A percentile compares a stretch with the other conserved stretches of the same genome.
Conservation (phyloP, 495 filamentous ascomycete species). For the Penicillium samsonianum region DNA sequence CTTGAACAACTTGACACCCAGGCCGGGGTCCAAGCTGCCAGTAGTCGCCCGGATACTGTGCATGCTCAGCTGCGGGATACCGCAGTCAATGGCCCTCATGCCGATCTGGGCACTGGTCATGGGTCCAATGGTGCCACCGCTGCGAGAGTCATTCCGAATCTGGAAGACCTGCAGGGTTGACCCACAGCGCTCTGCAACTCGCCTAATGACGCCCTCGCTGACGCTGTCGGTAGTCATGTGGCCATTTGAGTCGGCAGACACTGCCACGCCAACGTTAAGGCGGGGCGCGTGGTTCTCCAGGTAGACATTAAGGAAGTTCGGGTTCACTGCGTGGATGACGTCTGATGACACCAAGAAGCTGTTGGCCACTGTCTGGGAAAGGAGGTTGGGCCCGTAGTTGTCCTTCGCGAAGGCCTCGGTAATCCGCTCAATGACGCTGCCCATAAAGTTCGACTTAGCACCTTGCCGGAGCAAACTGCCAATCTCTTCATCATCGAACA, state of each 20-base stretch:
- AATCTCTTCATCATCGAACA: slow-evolving; percentile 97
- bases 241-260: slow-evolving; percentile 85
- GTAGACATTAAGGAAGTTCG: slow-evolving; percentile 82
- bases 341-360: slow-evolving; percentile 92
- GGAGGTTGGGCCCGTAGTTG: slow-evolving; percentile 61
- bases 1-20: slow-evolving; percentile 86
- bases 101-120: slow-evolving; percentile 82
- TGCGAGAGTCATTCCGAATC: slow-evolving; percentile 86
- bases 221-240: slow-evolving; percentile 92
- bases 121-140: slow-evolving; percentile 93
- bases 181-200: slow-evolving; percentile 68
- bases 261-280: slow-evolving; percentile 84
- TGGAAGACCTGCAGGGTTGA: slow-evolving; percentile 84
- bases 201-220: slow-evolving; percentile 71
- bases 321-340: slow-evolving; percentile 92
- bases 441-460: slow-evolving; percentile 83
- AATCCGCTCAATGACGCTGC: slow-evolving; percentile 74
- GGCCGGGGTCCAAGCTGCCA: slow-evolving; percentile 79
- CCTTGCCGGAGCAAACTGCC: slow-evolving; percentile 89
- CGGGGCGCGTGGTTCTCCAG: slow-evolving; percentile 81
- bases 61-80: slow-evolving; percentile 92
- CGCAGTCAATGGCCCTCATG: slow-evolving; percentile 83
- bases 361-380: slow-evolving; percentile 85
- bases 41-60: slow-evolving; percentile 91
- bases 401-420: slow-evolving; percentile 64